Evolutionary conservation across 2,329 filamentous ascomycete genomes (phyloP).

Genomic region (Blastomyces gilchristii): DNA sequence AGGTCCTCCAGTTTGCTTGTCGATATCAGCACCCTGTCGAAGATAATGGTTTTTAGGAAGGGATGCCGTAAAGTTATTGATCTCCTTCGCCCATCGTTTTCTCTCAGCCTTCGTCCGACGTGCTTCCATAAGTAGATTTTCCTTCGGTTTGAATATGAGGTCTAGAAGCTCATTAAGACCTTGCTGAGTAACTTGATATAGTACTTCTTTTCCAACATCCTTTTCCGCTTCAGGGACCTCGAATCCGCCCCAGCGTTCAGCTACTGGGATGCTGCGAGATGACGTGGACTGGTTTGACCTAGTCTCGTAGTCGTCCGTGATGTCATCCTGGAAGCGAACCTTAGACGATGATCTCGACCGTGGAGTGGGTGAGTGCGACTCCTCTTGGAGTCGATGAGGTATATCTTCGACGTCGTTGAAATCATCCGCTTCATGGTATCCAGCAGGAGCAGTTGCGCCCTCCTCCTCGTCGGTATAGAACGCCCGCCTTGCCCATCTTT

Average conservation of each 20-base stretch:
- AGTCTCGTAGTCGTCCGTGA: slow-evolving; percentile 53
- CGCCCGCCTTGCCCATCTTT: slow-evolving; percentile 64
- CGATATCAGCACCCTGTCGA: slow-evolving; percentile 2
- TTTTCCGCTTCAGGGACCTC: slow-evolving; percentile 70
- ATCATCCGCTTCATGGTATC: slow-evolving; percentile 42
- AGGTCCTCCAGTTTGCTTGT: not conserved
- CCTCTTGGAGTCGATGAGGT: slow-evolving; percentile 15
- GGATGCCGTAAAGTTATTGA: slow-evolving; percentile 24
- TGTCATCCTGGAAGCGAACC: slow-evolving; percentile 63
- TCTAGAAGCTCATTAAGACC: slow-evolving; percentile 89
- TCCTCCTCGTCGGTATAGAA: slow-evolving; percentile 85
- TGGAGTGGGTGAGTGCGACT: slow-evolving; percentile 37
- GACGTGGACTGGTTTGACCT: slow-evolving; percentile 64
- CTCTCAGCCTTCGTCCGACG: slow-evolving; percentile 53
- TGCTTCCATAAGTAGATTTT: slow-evolving; percentile 62
- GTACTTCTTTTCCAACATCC: slow-evolving; percentile 75
- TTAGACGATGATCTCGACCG: slow-evolving; percentile 67
- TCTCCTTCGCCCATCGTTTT: slow-evolving; percentile 41
- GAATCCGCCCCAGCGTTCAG: slow-evolving; percentile 65
- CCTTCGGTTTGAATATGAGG: slow-evolving; percentile 68
- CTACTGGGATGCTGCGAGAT: slow-evolving; percentile 54
- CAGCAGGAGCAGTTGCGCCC: slow-evolving; percentile 54
- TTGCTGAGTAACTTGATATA: slow-evolving; percentile 86
- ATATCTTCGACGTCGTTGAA: slow-evolving; percentile 45
- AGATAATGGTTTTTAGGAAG: slow-evolving; percentile 9